Percentiles rank a stretch among this genome's conserved stretches.
phyloP scores from a whole-genome alignment of 768 basidiomycete genomes.

The Podaxis mareebaensis region DNA sequence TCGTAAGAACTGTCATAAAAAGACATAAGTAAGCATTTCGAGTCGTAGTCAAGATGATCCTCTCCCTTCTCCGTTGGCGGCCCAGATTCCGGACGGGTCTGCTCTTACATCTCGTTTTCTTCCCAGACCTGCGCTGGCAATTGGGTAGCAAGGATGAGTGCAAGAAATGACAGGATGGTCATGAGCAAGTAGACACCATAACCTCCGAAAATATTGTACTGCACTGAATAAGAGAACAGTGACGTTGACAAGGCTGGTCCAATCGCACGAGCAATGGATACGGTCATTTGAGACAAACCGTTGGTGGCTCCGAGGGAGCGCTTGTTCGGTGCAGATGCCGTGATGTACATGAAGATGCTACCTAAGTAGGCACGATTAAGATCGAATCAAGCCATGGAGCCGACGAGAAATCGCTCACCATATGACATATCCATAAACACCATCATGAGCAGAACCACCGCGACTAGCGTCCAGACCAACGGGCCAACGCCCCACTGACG shows the following conservation, averaged over 20 bases:
- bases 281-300: slow-evolving; percentile 47
- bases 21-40: neutral
- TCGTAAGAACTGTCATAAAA: neutral
- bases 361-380: slow-evolving; percentile 27
- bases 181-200: slow-evolving; percentile 46
- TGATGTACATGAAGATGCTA: slow-evolving; percentile 52
- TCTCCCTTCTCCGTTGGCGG: neutral
- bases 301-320: slow-evolving; percentile 52
- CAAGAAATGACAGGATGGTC: slow-evolving; percentile 30
- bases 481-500: slow-evolving; percentile 34
- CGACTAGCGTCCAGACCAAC: slow-evolving; percentile 39
- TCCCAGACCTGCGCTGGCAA: slow-evolving; percentile 42
- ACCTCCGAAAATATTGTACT: slow-evolving; percentile 46
- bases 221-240: slow-evolving; percentile 52
- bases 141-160: slow-evolving; percentile 30
- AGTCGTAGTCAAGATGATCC: neutral
- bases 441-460: slow-evolving; percentile 29
- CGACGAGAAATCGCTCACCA: slow-evolving; percentile 31
- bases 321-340: slow-evolving; percentile 48
- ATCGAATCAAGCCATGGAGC: neutral
- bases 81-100: neutral
- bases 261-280: slow-evolving; percentile 46
- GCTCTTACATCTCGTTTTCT: slow-evolving; percentile 17
- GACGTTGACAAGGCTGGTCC: slow-evolving; percentile 52
- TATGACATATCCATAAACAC: slow-evolving; percentile 45